These are phyloP conservation scores for Claviceps quebecensis DNA, from an alignment of 2,329 filamentous ascomycete genomes.

Conservation along the genomic window DNA sequence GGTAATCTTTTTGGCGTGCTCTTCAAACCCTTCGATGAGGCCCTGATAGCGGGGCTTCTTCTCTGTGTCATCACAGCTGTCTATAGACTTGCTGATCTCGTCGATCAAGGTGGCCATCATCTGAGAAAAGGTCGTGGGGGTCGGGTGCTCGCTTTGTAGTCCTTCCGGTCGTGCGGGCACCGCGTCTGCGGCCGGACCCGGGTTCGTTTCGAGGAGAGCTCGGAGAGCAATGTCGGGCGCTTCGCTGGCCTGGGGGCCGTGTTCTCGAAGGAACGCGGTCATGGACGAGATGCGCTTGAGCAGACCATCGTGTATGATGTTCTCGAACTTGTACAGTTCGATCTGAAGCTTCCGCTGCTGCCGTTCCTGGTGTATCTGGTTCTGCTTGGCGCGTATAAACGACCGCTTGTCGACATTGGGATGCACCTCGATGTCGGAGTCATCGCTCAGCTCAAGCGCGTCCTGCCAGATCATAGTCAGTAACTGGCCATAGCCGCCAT, in stretches of 20 bases:
- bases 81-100: conserved; percentile 74
- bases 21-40: conserved; percentile 66
- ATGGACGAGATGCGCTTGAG: conserved; percentile 71
- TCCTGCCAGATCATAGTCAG: conserved; percentile 35
- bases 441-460: conserved; percentile 89
- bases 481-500: too few relatives aligned
- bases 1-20: conserved; percentile 64
- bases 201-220: conserved; percentile 69
- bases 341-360: conserved; percentile 78
- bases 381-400: conserved; percentile 96
- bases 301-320: conserved; percentile 82
- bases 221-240: conserved; percentile 79
- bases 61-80: conserved; percentile 58
- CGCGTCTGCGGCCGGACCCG: conserved; percentile 57
- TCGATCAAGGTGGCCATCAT: conserved; percentile 98
- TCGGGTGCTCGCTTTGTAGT: conserved; percentile 60
- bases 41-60: conserved; percentile 48
- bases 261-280: conserved; percentile 58
- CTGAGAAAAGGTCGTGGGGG: conserved; percentile 74
- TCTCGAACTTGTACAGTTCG: conserved; percentile 81
- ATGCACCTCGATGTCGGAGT: conserved; percentile 96
- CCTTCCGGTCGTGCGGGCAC: conserved; percentile 64
- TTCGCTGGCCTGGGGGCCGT: conserved; percentile 45
- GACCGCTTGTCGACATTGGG: conserved; percentile 97
- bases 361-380: conserved; percentile 88